Base-by-base conservation (phyloP, 1,284 basidiomycete species). In the Ustilago sp. region DNA sequence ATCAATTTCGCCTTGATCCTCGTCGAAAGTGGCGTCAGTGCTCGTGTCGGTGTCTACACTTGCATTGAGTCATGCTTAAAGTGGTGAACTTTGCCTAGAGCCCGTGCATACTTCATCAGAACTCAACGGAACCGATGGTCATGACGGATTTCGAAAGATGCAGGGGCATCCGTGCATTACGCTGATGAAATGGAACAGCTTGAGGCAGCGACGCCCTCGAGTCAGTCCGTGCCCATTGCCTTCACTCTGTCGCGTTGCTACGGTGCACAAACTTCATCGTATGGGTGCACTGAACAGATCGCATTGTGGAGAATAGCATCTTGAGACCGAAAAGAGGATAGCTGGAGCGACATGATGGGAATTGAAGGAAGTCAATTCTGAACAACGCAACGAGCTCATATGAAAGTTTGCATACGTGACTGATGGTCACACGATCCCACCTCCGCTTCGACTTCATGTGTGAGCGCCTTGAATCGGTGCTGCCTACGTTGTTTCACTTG, bases 371-470 rank as follows among this genome's bases (percentile, higher is more conserved):
- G n/a, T 45, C 43, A 8, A 19, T 23, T 45, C n/a, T 19, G 6
- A 19, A 3, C n/a, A 19, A 8, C 11, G 43, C 43, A 45, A 45
- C n/a, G 15, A 7, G 43, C 43, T 45, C n/a, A 45, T 45, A 45
- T 45, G 43, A 45, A 45, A 45, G 43, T 45, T 45, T 45, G n/a
- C 43, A 45, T 8, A 19, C 43, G 43, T 45, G 43, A 45, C 43
- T 23, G 43, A 45, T 45, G 43, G 17, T 45, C 43, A 45, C 43
- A 45, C 43, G n/a, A 45, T 7, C 43, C 43, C 43, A 45, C 43
- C 43, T 45, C 43, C n/a, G 43, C 43, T 45, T 45, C 43, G 19
- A 45, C 43, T 45, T 45, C 43, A 45, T 45, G n/a, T 45, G 43
- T 19, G 43, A 45, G 43, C n/a, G 4, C 43, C 43, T 19, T 19